Percentiles rank a stretch among this genome's conserved stretches.
Conservation (phyloP, 768 basidiomycete genomes). For the Tricholoma flavovirens region DNA sequence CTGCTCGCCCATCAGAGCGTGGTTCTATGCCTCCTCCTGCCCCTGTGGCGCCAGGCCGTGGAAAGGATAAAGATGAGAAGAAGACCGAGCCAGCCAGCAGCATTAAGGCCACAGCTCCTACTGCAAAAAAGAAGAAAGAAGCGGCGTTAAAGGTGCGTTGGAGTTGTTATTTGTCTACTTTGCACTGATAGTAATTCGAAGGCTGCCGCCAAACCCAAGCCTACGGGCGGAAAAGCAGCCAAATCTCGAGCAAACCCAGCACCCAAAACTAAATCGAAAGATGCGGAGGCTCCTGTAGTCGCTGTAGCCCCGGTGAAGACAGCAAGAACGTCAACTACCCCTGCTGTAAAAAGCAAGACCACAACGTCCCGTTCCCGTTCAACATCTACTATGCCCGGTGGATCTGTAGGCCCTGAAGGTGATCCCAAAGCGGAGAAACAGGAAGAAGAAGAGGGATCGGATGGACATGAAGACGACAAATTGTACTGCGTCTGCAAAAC, state of each 20-base stretch:
- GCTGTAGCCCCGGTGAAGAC: conserved; percentile 14
- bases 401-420: conserved; percentile 33
- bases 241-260: conserved; percentile 26
- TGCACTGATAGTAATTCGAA: conserved; percentile 7
- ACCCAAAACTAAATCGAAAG: conserved; percentile 27
- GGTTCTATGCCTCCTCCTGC: conserved; percentile 58
- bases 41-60: conserved; percentile 16
- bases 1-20: conserved; percentile 32
- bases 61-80: conserved; percentile 26
- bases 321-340: conserved; percentile 15
- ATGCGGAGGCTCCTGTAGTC: conserved; percentile 13
- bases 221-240: conserved; percentile 10
- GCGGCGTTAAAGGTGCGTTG: conserved; percentile 30
- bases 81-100: conserved; percentile 20
- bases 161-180: background rate
- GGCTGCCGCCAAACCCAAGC: conserved; percentile 21
- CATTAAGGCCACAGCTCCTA: conserved; percentile 12
- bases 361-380: conserved; percentile 58
- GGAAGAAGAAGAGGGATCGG: conserved; percentile 44
- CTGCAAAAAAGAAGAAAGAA: conserved; percentile 39
- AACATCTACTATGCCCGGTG: conserved; percentile 58
- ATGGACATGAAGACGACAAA: conserved; percentile 55
- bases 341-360: conserved; percentile 27
- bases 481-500: conserved; percentile 88
- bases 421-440: conserved; percentile 34